Base-by-base conservation (phyloP, 2,329 filamentous ascomycete genomes). In the Aspergillus sp. region DNA sequence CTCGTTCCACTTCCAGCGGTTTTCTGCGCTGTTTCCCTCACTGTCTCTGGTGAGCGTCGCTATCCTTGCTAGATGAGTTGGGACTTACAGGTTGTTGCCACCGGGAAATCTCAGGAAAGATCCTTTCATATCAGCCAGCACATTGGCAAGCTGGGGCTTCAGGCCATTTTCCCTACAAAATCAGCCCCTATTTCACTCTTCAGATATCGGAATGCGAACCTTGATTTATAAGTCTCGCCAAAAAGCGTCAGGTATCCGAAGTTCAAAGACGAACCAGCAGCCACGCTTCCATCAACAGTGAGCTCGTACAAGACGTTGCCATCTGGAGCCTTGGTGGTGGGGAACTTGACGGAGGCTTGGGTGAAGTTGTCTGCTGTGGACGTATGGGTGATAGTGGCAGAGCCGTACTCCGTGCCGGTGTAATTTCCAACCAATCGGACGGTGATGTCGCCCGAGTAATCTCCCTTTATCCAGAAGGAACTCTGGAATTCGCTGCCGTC, bases 51-150 rank as follows among this genome's bases (percentile, higher is more conserved):
- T 59, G 13, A 58, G 45, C 21, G 12, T 25, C 54, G 54, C 62
- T 13, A 7, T 19, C 5, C 66, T 17, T 8, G 57, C 8, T 13
- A 28, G 30, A 19, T 45, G 43, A n/a, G 4, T 5, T 32, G 4
- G 36, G 15, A 68, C 74, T 59, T 69, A 74, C 71, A 88, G 74
- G 77, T 86, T 87, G 70, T 87, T 87, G 23, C 86, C 87, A 7
- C 88, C 88, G 0, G 87, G 87, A 61, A 89, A 83, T 43, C 88
- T 82, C 52, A 90, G 79, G 65, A 88, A 83, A 47, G 80, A 82
- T 0, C 82, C 82, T 55, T 85, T 82, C 2, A 87, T 68, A 10
- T 74, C 79, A 4, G 80, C 82, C 8, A 88, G 72, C 8, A 80
- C 80, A 60, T 85, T 78, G 13, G 81, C 82, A 51, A 88, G 74